Conservation (phyloP, 768 basidiomycete genomes). For the Tulasnella calospora region DNA sequence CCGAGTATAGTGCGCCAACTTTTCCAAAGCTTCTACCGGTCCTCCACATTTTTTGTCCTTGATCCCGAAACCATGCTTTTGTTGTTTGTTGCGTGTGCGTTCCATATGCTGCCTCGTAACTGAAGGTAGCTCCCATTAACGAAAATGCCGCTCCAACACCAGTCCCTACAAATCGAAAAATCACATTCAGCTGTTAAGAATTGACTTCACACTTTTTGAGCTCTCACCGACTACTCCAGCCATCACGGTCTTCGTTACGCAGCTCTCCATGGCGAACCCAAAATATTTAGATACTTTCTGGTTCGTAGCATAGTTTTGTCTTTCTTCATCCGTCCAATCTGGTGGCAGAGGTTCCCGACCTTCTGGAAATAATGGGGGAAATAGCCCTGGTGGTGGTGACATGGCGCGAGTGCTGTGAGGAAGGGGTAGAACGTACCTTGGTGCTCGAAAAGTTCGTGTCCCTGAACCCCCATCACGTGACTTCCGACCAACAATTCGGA, state of each 20-base stretch:
- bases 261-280: slow-evolving; percentile 73
- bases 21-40: slow-evolving; percentile 90
- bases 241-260: slow-evolving; percentile 73
- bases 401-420: background rate
- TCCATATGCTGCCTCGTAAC: slow-evolving; percentile 78
- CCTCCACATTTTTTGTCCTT: slow-evolving; percentile 88
- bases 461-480: background rate
- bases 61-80: slow-evolving; percentile 80
- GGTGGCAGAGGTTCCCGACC: slow-evolving; percentile 85
- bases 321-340: slow-evolving; percentile 76
- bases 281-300: slow-evolving; percentile 76
- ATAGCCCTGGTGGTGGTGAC: slow-evolving; percentile 31
- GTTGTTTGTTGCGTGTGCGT: slow-evolving; percentile 68
- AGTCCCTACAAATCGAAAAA: slow-evolving; percentile 1
- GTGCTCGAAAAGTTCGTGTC: background rate
- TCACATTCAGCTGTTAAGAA: background rate
- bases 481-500: no score
- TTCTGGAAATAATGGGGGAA: slow-evolving; percentile 73
- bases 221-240: slow-evolving; percentile 76
- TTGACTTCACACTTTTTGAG: background rate
- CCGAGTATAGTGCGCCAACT: slow-evolving; percentile 91
- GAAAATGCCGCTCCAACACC: slow-evolving; percentile 93
- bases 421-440: background rate
- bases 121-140: slow-evolving; percentile 91
- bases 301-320: slow-evolving; percentile 56